Evolutionary conservation across 2,329 filamentous ascomycete species (phyloP), one percentile per base, ranked within the genome.

Genomic region (Colletotrichum noveboracense): DNA sequence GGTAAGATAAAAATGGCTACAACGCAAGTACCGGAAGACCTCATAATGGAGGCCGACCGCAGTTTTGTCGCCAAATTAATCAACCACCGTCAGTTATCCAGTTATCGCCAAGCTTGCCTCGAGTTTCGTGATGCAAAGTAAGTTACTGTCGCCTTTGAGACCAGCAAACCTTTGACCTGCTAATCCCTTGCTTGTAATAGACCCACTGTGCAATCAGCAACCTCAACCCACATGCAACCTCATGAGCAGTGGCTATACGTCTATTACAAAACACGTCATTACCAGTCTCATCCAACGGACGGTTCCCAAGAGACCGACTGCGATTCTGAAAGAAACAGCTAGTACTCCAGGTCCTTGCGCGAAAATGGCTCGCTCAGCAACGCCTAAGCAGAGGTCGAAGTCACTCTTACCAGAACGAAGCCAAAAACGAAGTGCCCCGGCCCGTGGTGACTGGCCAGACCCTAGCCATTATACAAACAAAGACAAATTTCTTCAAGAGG

Each of bases 21-120:
- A 21, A 13, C 43, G 6, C 43, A 21, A 21, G 5, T 4, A 48
- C 0, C 2, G 10, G 0, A 48, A 1, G 4, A 48, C 9, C 10
- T 21, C 43, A 48, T 48, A 48, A 48, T 48, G n/a, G 6, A 48
- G n/a, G 43, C n/a, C n/a, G 43, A 48, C 43, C 10, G 43, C 43
- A 48, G n/a, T 48, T 48, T 7, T 21, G n/a, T 48, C 4, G 43
- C 3, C 43, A n/a, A 48, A 21, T 48, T 3, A 48, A 5, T 48
- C 43, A 48, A 12, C 0, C n/a, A 21, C 43, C 0, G 16, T 4
- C n/a, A 48, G n/a, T 21, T 21, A 1, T 21, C 2, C 10, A 13
- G 43, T 2, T 13, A 48, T 7, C 2, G n/a, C n/a, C n/a, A 48
- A 48, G 6, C 43, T 13, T 21, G n/a, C n/a, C 43, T 48, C 10